phyloP scores from a whole-genome alignment of 257 asterid genomes.

The Lycium barbarum region DNA sequence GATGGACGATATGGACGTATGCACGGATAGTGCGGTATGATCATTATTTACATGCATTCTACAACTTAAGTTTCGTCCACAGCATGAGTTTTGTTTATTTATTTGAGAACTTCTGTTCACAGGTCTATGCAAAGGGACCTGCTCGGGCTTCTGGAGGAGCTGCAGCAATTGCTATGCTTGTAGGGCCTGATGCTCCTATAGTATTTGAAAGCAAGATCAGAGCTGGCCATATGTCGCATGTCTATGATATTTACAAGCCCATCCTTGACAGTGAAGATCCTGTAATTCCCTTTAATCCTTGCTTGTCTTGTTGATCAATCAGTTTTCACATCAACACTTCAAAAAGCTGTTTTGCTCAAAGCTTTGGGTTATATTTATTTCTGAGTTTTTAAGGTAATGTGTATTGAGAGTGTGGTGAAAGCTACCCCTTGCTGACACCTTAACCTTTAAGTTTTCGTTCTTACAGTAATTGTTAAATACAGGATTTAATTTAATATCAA shows the following conservation, averaged over 20 bases:
- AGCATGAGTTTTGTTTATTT: slow-evolving; percentile 13
- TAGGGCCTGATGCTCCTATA: slow-evolving; percentile 97
- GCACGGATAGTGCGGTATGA: slow-evolving; percentile 97
- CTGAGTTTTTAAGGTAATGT: not conserved
- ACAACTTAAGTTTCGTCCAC: not conserved
- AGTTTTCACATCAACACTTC: slow-evolving; percentile 26
- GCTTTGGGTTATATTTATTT: not conserved
- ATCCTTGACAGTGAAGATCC: slow-evolving; percentile 98
- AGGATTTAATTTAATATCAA: not conserved
- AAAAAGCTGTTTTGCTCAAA: not conserved
- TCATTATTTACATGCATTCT: slow-evolving; percentile 32
- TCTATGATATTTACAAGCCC: slow-evolving; percentile 94
- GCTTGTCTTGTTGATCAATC: slow-evolving; percentile 12
- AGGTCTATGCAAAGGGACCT: slow-evolving; percentile 99
- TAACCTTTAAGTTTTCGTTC: not conserved
- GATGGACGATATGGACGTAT: slow-evolving; percentile 99
- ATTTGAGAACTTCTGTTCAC: slow-evolving; percentile 35
- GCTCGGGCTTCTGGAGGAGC: slow-evolving; percentile 99
- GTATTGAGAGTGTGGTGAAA: not conserved
- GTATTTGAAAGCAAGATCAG: slow-evolving; percentile 91
- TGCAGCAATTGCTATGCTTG: slow-evolving; percentile 92
- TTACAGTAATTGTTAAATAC: not conserved
- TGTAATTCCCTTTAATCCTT: slow-evolving; percentile 51
- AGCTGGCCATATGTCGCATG: slow-evolving; percentile 95
- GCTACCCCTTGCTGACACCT: not conserved